Evolutionary conservation across 2,329 filamentous ascomycete species (phyloP).

Genomic region (Rhynchosporium secalis): DNA sequence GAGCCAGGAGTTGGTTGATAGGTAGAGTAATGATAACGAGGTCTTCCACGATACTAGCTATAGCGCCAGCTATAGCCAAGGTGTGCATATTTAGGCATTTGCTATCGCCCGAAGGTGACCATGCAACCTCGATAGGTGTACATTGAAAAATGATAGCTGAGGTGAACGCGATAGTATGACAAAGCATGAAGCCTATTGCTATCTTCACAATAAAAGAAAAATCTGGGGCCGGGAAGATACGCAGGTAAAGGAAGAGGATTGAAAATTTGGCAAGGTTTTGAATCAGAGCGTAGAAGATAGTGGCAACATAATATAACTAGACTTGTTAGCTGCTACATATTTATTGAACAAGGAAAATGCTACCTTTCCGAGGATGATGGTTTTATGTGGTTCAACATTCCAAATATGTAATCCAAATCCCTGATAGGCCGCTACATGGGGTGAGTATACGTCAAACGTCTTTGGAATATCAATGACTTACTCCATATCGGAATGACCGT

Average conservation of each 20-base stretch:
- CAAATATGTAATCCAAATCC: constrained; percentile 30
- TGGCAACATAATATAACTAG: constrained; percentile 30
- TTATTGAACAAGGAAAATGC: background rate
- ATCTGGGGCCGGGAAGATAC: constrained; percentile 24
- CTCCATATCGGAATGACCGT: constrained; percentile 24
- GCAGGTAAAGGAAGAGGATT: constrained; percentile 29
- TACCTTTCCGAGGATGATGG: constrained; percentile 26
- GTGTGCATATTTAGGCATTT: constrained; percentile 62
- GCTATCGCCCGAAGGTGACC: constrained; percentile 17
- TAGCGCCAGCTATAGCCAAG: constrained; percentile 64
- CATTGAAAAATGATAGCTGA: constrained; percentile 23
- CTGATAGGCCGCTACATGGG: constrained; percentile 19
- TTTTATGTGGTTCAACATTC: constrained; percentile 22
- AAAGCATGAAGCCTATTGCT: constrained; percentile 16
- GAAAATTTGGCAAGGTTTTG: constrained; percentile 30
- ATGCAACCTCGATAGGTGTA: constrained; percentile 21
- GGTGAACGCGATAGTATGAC: constrained; percentile 18
- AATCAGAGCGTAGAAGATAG: constrained; percentile 28
- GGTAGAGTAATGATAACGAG: constrained; percentile 64
- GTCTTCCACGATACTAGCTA: constrained; percentile 68
- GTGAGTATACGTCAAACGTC: background rate
- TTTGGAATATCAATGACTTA: constrained; percentile 15
- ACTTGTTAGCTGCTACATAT: background rate
- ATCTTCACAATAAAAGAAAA: constrained; percentile 22
- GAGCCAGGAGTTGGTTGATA: constrained; percentile 61